A percentile compares a stretch with the other conserved stretches of the same genome.
Conservation (phyloP, 768 basidiomycete genomes). For the Chalciporus chontae region DNA sequence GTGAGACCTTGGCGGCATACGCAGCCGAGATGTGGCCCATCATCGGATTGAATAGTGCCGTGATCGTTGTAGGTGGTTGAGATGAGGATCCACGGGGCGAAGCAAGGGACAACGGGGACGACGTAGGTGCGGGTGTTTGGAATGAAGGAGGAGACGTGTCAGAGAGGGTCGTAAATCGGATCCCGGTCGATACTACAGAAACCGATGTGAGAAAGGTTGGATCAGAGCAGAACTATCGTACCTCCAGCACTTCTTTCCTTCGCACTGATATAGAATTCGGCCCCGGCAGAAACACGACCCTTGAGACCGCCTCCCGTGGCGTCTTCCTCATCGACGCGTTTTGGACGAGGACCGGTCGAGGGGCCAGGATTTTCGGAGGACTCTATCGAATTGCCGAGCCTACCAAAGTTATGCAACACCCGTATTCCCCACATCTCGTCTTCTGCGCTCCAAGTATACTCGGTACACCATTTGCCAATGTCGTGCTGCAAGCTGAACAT, state of each 20-base stretch:
- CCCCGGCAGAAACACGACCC: slow-evolving; percentile 88
- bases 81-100: slow-evolving; percentile 33
- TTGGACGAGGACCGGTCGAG: slow-evolving; percentile 39
- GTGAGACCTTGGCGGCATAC: slow-evolving; percentile 84
- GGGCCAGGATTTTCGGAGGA: slow-evolving; percentile 32
- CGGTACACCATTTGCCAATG: slow-evolving; percentile 86
- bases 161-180: slow-evolving; percentile 91
- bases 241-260: slow-evolving; percentile 92
- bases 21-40: slow-evolving; percentile 90
- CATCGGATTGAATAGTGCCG: slow-evolving; percentile 94
- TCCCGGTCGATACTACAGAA: slow-evolving; percentile 77
- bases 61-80: slow-evolving; percentile 92
- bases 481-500: slow-evolving; percentile 91
- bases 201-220: slow-evolving; percentile 3
- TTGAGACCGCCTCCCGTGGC: slow-evolving; percentile 87
- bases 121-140: slow-evolving; percentile 40
- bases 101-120: slow-evolving; percentile 34
- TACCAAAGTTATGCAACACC: slow-evolving; percentile 90
- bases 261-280: slow-evolving; percentile 90
- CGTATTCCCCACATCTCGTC: slow-evolving; percentile 92
- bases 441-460: slow-evolving; percentile 92
- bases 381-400: slow-evolving; percentile 42
- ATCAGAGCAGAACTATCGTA: slow-evolving; percentile 25
- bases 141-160: slow-evolving; percentile 70
- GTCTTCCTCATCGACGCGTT: slow-evolving; percentile 94